These are phyloP conservation scores for Clonostachys solani DNA, from an alignment of 2,329 filamentous ascomycete species.

Conservation along the genomic window DNA sequence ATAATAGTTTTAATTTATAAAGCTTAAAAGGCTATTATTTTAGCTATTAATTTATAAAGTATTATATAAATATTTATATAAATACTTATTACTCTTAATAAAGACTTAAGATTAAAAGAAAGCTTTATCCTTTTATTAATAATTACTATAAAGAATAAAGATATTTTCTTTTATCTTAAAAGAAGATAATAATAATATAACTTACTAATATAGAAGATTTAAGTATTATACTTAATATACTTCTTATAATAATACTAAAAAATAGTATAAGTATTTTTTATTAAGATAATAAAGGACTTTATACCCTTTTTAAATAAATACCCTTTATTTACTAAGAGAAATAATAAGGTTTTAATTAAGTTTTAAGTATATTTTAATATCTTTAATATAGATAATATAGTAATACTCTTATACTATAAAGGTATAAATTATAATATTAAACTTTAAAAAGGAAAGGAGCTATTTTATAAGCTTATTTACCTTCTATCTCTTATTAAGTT, in stretches of 20 bases:
- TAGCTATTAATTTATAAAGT: not conserved
- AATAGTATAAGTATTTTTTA: too few species aligned
- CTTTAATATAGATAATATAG: not conserved
- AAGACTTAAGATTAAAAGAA: not conserved
- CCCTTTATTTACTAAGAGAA: not conserved
- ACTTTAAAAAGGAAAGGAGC: not conserved
- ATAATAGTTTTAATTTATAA: not conserved
- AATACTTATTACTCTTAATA: conserved; percentile 1
- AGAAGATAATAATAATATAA: not conserved
- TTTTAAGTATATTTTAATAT: too few species aligned
- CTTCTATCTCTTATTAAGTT: not conserved
- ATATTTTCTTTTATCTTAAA: not conserved
- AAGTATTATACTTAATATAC: not conserved
- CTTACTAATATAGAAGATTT: not conserved
- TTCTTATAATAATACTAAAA: not conserved
- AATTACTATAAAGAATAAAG: conserved; percentile 1
- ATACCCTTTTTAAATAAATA: not conserved
- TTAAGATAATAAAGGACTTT: not conserved
- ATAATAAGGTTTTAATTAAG: not conserved
- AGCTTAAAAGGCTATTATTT: not conserved
- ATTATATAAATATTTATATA: conserved; percentile 2
- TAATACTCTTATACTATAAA: not conserved
- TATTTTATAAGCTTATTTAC: not conserved
- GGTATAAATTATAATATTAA: not conserved
- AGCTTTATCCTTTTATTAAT: conserved; percentile 2